Evolutionary conservation across 2,329 filamentous ascomycete genomes (phyloP).

Genomic region (Rhynchosporium secalis): DNA sequence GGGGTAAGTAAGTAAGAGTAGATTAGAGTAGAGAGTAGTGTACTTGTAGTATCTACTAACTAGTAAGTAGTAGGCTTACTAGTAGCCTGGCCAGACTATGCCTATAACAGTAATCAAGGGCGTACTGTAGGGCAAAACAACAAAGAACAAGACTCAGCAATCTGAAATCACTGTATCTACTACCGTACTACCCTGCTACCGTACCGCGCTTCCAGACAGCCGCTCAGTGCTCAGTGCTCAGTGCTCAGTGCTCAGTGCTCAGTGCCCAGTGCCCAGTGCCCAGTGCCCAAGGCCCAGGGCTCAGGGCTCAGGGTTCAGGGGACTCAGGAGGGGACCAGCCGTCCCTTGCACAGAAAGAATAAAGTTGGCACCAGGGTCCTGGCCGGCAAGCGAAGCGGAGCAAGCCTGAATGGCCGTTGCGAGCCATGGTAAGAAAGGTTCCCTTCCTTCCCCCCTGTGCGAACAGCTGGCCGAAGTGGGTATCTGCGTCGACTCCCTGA

Average conservation of each 20-base stretch:
- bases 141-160: too few relatives aligned
- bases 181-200: neutral
- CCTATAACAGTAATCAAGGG: conserved; percentile 14
- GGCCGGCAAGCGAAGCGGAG: conserved; percentile 7
- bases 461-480: neutral
- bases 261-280: neutral
- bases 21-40: too few relatives aligned
- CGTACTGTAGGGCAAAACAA: neutral
- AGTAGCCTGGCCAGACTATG: neutral
- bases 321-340: neutral
- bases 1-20: neutral
- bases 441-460: neutral
- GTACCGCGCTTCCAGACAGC: conserved; percentile 18
- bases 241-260: too few relatives aligned
- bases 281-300: neutral
- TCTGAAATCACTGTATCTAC: too few relatives aligned
- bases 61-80: too few relatives aligned
- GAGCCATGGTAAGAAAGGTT: neutral
- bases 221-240: neutral
- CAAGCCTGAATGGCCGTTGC: conserved; percentile 3
- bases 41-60: too few relatives aligned
- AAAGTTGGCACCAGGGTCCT: neutral
- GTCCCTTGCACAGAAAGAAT: conserved; percentile 6
- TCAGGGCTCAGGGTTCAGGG: neutral
- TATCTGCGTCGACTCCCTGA: neutral